These are phyloP conservation scores for Metschnikowia baotianmanensis DNA, from an alignment of 805 yeast genomes.

Conservation along the genomic window DNA sequence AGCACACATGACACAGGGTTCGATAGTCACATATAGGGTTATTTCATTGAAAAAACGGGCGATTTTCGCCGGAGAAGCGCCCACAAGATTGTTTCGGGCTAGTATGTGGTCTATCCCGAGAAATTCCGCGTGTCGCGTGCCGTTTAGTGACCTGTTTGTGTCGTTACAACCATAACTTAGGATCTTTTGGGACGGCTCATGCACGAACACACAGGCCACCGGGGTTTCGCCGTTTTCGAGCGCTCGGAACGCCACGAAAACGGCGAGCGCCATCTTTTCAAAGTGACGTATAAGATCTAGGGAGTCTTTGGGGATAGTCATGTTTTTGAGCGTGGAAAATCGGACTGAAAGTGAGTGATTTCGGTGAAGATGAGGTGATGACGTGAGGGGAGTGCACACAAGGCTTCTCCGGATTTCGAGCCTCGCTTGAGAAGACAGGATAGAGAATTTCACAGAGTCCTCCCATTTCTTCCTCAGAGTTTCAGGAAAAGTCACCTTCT, in stretches of 20 bases:
- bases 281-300: conserved; percentile 20
- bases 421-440: too few relatives aligned
- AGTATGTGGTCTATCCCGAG: conserved; percentile 57
- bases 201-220: conserved; percentile 68
- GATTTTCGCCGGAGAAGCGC: conserved; percentile 16
- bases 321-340: not conserved
- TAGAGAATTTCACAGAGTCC: too few relatives aligned
- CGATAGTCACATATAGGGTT: conserved; percentile 88
- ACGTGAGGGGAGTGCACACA: not conserved
- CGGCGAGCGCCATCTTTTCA: conserved; percentile 50
- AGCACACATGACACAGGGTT: conserved; percentile 98
- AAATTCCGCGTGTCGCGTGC: conserved; percentile 92
- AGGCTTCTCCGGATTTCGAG: too few relatives aligned
- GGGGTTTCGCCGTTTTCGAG: conserved; percentile 73
- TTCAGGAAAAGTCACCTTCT: too few relatives aligned
- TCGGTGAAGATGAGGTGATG: too few relatives aligned
- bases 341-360: not conserved
- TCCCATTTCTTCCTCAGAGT: too few relatives aligned
- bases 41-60: conserved; percentile 48
- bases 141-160: conserved; percentile 81
- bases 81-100: conserved; percentile 11
- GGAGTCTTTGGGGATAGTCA: not conserved
- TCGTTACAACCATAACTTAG: conserved; percentile 80
- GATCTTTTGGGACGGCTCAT: conserved; percentile 39
- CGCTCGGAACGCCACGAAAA: conserved; percentile 61